Evolutionary conservation across 768 basidiomycete genomes (phyloP).

Genomic region (Tylopilus plumbeoviolaceoides): DNA sequence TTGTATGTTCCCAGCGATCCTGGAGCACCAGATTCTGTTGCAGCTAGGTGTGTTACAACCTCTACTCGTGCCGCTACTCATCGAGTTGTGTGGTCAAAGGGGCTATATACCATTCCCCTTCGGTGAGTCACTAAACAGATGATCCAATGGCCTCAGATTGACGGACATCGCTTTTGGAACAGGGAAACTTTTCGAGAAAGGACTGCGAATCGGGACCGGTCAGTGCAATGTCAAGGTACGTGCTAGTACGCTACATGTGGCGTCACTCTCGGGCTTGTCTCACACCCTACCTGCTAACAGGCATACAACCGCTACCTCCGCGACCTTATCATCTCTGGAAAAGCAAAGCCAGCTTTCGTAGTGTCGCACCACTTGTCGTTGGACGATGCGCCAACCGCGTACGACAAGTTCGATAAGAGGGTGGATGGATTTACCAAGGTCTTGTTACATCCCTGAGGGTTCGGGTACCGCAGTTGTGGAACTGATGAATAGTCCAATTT

Average conservation of each 20-base stretch:
- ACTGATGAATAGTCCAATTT: too few species aligned
- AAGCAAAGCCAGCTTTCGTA: conserved; percentile 1
- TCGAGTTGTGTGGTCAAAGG: background rate
- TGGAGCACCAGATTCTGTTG: conserved; percentile 49
- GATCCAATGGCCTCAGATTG: background rate
- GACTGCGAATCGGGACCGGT: conserved; percentile 1
- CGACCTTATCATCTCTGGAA: conserved; percentile 5
- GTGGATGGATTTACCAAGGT: conserved; percentile 2
- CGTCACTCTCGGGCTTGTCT: too few species aligned
- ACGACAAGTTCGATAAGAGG: conserved; percentile 8
- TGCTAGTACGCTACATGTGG: background rate
- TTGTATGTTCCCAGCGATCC: conserved; percentile 56
- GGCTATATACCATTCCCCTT: conserved; percentile 5
- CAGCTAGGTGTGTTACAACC: conserved; percentile 32
- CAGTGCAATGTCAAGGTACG: background rate
- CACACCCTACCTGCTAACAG: background rate
- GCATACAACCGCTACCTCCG: conserved; percentile 3
- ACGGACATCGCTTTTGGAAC: background rate
- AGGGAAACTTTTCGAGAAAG: conserved; percentile 5
- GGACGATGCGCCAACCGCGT: conserved; percentile 1
- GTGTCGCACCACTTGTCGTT: conserved; percentile 4
- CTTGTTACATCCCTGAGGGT: background rate
- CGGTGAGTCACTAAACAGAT: background rate
- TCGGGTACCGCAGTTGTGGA: background rate
- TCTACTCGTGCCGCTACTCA: background rate